Evolutionary conservation across 768 basidiomycete species (phyloP).

Genomic region (Mycena crocata): DNA sequence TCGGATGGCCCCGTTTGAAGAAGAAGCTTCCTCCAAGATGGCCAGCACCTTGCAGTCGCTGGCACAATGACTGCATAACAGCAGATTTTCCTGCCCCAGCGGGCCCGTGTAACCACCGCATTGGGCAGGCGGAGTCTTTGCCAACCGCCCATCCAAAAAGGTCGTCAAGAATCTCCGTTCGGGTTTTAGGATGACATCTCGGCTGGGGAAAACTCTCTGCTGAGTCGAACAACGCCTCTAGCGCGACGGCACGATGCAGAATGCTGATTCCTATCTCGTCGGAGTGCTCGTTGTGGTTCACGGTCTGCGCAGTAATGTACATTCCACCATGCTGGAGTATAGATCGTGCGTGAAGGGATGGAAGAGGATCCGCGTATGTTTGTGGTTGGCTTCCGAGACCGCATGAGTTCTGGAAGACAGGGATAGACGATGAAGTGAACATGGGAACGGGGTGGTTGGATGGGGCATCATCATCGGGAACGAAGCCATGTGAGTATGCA

Average conservation of each 20-base stretch:
- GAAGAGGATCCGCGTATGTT: no score
- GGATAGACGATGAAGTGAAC: no score
- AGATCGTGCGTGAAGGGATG: no score
- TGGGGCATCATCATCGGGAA: no score
- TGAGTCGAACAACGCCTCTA: background rate
- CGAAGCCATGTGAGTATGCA: no score
- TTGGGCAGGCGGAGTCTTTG: background rate
- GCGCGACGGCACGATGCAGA: background rate
- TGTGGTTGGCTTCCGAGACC: no score
- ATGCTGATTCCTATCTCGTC: constrained; percentile 1
- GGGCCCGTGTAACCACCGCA: background rate
- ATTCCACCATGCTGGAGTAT: no score
- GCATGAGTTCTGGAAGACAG: no score
- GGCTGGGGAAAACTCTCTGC: constrained; percentile 2
- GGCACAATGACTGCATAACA: background rate
- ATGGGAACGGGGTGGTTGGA: no score
- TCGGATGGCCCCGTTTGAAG: no score
- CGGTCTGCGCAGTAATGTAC: background rate
- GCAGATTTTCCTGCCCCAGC: constrained; percentile 12
- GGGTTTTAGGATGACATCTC: constrained; percentile 4
- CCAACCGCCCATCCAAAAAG: background rate
- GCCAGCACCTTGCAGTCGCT: background rate
- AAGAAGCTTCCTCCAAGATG: constrained; percentile 2
- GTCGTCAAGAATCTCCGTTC: background rate
- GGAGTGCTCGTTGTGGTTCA: background rate